Conservation (phyloP, 2,329 filamentous ascomycete genomes). For the Monosporascus sp. region DNA sequence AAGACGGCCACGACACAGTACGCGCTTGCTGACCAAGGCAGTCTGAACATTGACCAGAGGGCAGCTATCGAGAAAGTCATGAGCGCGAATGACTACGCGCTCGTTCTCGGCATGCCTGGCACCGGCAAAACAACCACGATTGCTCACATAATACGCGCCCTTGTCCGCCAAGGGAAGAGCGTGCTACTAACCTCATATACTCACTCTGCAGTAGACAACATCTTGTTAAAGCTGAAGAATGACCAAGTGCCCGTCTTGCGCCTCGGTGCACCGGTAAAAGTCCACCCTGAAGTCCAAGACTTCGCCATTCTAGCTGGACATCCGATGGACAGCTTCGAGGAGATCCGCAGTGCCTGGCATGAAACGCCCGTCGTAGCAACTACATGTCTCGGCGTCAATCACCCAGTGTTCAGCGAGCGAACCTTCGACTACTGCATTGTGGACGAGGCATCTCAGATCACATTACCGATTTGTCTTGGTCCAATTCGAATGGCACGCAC, state of each 20-base stretch:
- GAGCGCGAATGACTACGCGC: constrained; percentile 88
- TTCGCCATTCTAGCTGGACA: constrained; percentile 76
- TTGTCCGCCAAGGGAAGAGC: constrained; percentile 85
- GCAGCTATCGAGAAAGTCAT: constrained; percentile 90
- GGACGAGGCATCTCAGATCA: constrained; percentile 96
- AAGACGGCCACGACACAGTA: constrained; percentile 60
- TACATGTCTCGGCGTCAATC: constrained; percentile 87
- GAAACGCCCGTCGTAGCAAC: constrained; percentile 86
- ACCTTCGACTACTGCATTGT: constrained; percentile 98
- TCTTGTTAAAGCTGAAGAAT: constrained; percentile 81
- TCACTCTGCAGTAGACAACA: constrained; percentile 97
- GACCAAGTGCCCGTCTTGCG: constrained; percentile 75
- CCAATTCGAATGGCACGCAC: constrained; percentile 89
- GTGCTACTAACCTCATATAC: constrained; percentile 94
- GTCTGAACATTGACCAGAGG: constrained; percentile 82
- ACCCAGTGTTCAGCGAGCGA: constrained; percentile 80
- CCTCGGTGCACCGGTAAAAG: constrained; percentile 78
- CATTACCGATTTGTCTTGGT: constrained; percentile 86
- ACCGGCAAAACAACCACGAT: constrained; percentile 99
- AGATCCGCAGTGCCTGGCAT: constrained; percentile 79
- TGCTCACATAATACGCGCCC: constrained; percentile 87
- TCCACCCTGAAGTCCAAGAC: constrained; percentile 80
- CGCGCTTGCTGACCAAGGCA: constrained; percentile 53
- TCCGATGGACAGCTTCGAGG: constrained; percentile 71
- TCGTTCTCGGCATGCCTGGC: constrained; percentile 97